A percentile compares a stretch with the other conserved stretches of the same genome.
Evolutionary conservation across 2,329 filamentous ascomycete species (phyloP).

Genomic region (Aspergillaceae sp.): DNA sequence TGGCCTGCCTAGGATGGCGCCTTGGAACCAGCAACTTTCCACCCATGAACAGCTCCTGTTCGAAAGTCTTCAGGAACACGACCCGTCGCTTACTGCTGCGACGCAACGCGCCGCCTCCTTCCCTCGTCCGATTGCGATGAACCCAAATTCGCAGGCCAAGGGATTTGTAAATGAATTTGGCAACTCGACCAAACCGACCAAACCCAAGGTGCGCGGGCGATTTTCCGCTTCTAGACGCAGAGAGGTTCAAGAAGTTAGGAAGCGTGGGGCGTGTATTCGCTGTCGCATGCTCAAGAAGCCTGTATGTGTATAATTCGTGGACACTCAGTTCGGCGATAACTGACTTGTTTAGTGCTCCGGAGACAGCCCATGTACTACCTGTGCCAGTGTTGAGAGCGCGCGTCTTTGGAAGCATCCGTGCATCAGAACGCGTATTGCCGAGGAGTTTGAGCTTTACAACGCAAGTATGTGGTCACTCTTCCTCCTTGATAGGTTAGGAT

Average conservation of each 20-base stretch:
- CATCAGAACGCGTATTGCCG: constrained; percentile 49
- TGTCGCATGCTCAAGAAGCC: constrained; percentile 59
- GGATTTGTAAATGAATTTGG: constrained; percentile 35
- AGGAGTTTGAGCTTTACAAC: constrained; percentile 51
- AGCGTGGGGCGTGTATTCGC: constrained; percentile 53
- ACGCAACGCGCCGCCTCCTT: constrained; percentile 33
- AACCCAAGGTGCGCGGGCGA: constrained; percentile 45
- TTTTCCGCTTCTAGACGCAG: constrained; percentile 50
- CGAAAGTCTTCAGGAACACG: constrained; percentile 33
- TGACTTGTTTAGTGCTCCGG: constrained; percentile 42
- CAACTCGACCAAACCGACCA: constrained; percentile 32
- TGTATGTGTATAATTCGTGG: constrained; percentile 18
- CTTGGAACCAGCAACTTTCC: constrained; percentile 29
- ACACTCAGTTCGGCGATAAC: constrained; percentile 1
- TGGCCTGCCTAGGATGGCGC: constrained; percentile 21
- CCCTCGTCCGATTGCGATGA: constrained; percentile 37
- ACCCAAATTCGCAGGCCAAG: constrained; percentile 31
- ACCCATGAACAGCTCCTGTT: constrained; percentile 33
- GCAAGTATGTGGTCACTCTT: constrained; percentile 30
- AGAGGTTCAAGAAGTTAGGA: constrained; percentile 52
- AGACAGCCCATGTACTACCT: constrained; percentile 52
- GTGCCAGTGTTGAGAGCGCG: constrained; percentile 51
- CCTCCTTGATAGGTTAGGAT: not conserved
- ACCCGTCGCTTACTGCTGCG: constrained; percentile 29
- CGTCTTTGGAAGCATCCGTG: constrained; percentile 54